Conservation (phyloP, 2,329 filamentous ascomycete species). For the Scytalidium sp. region DNA sequence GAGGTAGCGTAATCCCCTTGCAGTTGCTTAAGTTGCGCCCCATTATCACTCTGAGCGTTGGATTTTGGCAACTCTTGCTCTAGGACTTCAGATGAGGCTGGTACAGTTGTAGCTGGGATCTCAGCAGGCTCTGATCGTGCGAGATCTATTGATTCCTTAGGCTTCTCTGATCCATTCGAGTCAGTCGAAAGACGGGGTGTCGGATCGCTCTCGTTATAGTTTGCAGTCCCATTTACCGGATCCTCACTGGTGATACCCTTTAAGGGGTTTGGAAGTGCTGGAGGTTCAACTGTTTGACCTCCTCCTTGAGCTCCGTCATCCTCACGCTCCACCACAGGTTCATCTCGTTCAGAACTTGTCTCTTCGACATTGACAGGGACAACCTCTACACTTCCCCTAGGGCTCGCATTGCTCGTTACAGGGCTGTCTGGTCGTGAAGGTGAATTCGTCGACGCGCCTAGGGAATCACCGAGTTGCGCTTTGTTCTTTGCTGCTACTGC, state of each 20-base stretch:
- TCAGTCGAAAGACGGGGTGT: constrained; percentile 22
- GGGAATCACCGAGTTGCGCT: constrained; percentile 38
- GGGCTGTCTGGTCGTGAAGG: constrained; percentile 52
- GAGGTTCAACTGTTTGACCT: neutral
- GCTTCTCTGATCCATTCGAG: constrained; percentile 21
- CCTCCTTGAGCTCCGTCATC: neutral
- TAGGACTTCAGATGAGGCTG: constrained; percentile 9
- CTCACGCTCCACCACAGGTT: neutral
- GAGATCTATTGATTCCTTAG: constrained; percentile 20
- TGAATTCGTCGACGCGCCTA: constrained; percentile 46
- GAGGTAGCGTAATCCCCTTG: constrained; percentile 25
- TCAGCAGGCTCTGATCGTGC: constrained; percentile 13
- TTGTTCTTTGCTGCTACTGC: constrained; percentile 73
- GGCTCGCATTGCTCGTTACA: constrained; percentile 38
- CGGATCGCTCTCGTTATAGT: constrained; percentile 15
- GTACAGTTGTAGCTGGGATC: constrained; percentile 26
- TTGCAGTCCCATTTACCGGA: constrained; percentile 6
- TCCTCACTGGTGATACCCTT: constrained; percentile 4
- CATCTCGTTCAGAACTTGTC: constrained; percentile 10
- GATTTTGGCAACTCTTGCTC: neutral
- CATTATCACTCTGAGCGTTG: constrained; percentile 32
- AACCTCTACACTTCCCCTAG: constrained; percentile 41
- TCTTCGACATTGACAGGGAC: constrained; percentile 17
- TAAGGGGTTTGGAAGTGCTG: neutral
- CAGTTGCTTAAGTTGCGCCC: constrained; percentile 34